A percentile compares a stretch with the other conserved stretches of the same genome.
Evolutionary conservation across 495 filamentous ascomycete genomes (phyloP).

Genomic region (Hyaloscypha bicolor): DNA sequence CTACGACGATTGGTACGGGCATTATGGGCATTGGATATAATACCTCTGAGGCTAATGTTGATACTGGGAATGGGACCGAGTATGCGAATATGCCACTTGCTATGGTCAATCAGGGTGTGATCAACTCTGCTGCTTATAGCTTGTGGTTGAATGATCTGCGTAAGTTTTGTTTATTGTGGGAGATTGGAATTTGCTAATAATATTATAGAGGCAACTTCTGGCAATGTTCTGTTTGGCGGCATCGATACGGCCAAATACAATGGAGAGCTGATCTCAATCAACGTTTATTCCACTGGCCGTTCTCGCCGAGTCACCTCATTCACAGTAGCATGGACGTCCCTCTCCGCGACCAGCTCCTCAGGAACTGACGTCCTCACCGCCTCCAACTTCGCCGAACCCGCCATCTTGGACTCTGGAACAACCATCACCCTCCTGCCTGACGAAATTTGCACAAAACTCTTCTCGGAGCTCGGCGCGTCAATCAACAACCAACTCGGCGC

Average conservation of each 20-base stretch:
- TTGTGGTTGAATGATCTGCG: slow-evolving; percentile 83
- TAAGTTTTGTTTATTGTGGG: slow-evolving; percentile 29
- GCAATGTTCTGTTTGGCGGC: slow-evolving; percentile 91
- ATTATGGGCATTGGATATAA: slow-evolving; percentile 89
- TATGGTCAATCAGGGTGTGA: slow-evolving; percentile 73
- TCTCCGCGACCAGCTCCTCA: slow-evolving; percentile 46
- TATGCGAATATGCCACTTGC: slow-evolving; percentile 81
- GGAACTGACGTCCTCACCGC: slow-evolving; percentile 54
- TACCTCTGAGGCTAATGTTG: slow-evolving; percentile 74
- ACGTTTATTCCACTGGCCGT: slow-evolving; percentile 45
- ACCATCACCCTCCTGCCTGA: slow-evolving; percentile 85
- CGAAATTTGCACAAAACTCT: slow-evolving; percentile 64
- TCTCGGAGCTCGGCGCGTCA: slow-evolving; percentile 66
- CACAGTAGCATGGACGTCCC: slow-evolving; percentile 69
- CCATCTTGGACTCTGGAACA: slow-evolving; percentile 87
- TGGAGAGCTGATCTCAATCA: slow-evolving; percentile 71
- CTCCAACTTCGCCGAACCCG: slow-evolving; percentile 57
- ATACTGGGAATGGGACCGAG: slow-evolving; percentile 39
- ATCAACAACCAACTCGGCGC: slow-evolving; percentile 48
- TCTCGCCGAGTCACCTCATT: slow-evolving; percentile 60
- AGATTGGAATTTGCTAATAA: not conserved
- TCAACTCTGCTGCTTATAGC: slow-evolving; percentile 84
- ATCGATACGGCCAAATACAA: slow-evolving; percentile 85
- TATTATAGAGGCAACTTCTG: slow-evolving; percentile 55
- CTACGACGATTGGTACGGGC: slow-evolving; percentile 71